Conservation (phyloP, 2,329 filamentous ascomycete genomes). For the Aspergillus sp. region DNA sequence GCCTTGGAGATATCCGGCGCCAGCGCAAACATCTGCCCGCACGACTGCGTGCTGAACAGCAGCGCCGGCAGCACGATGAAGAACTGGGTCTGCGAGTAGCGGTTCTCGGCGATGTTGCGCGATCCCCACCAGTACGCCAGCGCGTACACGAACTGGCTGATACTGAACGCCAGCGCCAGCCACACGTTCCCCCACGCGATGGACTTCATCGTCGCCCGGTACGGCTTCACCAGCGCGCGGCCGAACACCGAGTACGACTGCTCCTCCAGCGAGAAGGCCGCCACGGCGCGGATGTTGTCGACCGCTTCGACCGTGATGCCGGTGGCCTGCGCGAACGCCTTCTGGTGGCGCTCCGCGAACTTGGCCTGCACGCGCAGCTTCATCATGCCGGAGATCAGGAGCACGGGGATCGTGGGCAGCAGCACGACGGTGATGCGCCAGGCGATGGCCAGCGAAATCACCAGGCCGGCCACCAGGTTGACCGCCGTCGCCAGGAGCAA, state of each 20-base stretch:
- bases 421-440: conserved; percentile 71
- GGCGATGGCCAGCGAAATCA: conserved; percentile 60
- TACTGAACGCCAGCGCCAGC: conserved; percentile 34
- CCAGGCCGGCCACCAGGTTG: conserved; percentile 59
- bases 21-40: conserved; percentile 65
- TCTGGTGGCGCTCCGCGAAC: conserved; percentile 48
- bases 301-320: conserved; percentile 46
- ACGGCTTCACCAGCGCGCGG: conserved; percentile 37
- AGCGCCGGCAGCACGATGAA: conserved; percentile 65
- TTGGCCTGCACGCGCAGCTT: conserved; percentile 52
- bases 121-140: conserved; percentile 75
- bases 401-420: conserved; percentile 58
- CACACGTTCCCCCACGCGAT: conserved; percentile 40
- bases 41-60: conserved; percentile 63
- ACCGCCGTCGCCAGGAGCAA: conserved; percentile 60
- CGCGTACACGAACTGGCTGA: conserved; percentile 60
- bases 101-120: conserved; percentile 56
- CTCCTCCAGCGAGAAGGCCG: conserved; percentile 44
- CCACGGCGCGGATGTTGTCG: conserved; percentile 44
- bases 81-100: conserved; percentile 58
- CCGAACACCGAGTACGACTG: conserved; percentile 40
- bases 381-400: conserved; percentile 61
- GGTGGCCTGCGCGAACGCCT: conserved; percentile 43
- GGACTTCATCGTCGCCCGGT: conserved; percentile 40
- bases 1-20: conserved; percentile 65